Conservation (phyloP, 345 rosid genomes). For the Acer campestre region DNA sequence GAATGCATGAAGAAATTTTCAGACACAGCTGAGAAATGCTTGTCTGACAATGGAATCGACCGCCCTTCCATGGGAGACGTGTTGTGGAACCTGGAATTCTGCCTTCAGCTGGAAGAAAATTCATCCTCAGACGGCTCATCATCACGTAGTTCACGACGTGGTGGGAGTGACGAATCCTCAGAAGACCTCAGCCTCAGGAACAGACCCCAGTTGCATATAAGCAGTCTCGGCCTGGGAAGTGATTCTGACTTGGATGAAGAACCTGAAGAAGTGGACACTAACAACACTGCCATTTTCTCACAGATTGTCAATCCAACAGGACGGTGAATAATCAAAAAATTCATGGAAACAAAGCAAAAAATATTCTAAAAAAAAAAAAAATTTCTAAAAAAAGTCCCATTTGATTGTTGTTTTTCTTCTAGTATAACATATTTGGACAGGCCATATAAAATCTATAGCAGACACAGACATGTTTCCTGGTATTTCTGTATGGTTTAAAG, state of each 20-base stretch:
- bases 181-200: slow-evolving; percentile 19
- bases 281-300: slow-evolving; percentile 44
- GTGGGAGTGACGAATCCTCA: slow-evolving; percentile 17
- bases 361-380: slow-evolving; percentile 7
- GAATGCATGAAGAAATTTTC: slow-evolving; percentile 62
- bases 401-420: slow-evolving; percentile 5
- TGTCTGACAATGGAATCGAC: slow-evolving; percentile 49
- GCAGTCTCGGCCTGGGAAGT: slow-evolving; percentile 31
- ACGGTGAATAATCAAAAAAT: slow-evolving; percentile 32
- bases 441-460: background rate
- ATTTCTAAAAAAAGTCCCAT: no score
- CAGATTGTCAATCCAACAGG: slow-evolving; percentile 68
- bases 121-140: slow-evolving; percentile 36
- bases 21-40: slow-evolving; percentile 62
- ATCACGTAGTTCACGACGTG: slow-evolving; percentile 17
- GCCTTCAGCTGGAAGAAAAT: slow-evolving; percentile 59
- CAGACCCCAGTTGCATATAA: slow-evolving; percentile 9
- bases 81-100: slow-evolving; percentile 69
- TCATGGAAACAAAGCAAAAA: slow-evolving; percentile 9
- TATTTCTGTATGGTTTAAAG: background rate
- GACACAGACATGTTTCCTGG: background rate
- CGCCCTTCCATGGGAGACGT: slow-evolving; percentile 81
- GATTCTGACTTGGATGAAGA: slow-evolving; percentile 32
- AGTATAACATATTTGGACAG: slow-evolving; percentile 4
- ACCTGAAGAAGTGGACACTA: slow-evolving; percentile 27